Base-by-base conservation (phyloP, 257 asterid species). In the Plectranthus barbatus region DNA sequence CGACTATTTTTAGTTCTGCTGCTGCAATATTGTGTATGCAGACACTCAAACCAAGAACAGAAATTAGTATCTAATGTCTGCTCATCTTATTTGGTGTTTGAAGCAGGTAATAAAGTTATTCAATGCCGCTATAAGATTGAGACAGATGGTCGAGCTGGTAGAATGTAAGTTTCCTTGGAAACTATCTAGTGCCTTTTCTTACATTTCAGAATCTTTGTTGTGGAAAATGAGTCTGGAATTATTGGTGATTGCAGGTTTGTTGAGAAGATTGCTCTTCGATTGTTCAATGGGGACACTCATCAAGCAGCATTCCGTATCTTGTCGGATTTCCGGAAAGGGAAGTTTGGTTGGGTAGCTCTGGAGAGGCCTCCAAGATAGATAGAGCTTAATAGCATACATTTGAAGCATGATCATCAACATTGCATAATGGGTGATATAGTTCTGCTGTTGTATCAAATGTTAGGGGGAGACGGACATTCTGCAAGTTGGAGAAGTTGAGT, bases 311-410 rank as follows among this genome's bases (percentile, higher is more conserved):
- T 82, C 9, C 94, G 99, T 11, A 75, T 92, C 54, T 70, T 92
- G 81, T 79, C 93, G 1, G 99, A 92, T 79, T 92, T 83, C 71
- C 84, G 97, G 12, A 92, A 92, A 72, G 97, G 97, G 61, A 89
- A 73, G 74, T 82, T 92, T 21, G 97, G 96, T 44, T 83, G 94
- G 86, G 76, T 82, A 21, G 80, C 95, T 61, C 74, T 92, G 9
- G 99, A 92, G 85, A 80, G 86, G 74, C 97, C 99, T 41, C 96
- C 93, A 11, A 76, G 65, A 76, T 82, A 74, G 59, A 24, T 61
- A 23, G 54, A 20, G 11, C 8, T n/a, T n/a, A n/a, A n/a, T 1
- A 26, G 31, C 5, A 18, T 13, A 58, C 19, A 17, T 47, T 13
- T 19, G 41, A 44, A 48, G 3, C 37, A 18, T 54, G 52, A 44